A percentile compares a stretch with the other conserved stretches of the same genome.
phyloP scores from a whole-genome alignment of 2,329 filamentous ascomycete genomes.

The Botrytis byssoidea region DNA sequence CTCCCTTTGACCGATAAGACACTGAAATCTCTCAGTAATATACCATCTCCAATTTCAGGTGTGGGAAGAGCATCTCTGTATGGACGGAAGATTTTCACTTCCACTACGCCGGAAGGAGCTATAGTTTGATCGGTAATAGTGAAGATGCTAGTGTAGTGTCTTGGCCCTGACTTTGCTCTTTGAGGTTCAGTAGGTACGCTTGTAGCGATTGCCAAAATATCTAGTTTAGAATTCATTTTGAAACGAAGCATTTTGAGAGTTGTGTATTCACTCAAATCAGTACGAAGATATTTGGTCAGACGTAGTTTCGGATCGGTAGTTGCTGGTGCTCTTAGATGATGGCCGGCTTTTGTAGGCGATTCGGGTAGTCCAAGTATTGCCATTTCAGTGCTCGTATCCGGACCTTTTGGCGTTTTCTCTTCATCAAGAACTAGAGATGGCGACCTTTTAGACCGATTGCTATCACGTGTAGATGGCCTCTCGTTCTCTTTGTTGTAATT shows the following conservation, averaged over 20 bases:
- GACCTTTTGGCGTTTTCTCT: constrained; percentile 28
- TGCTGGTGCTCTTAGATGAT: constrained; percentile 28
- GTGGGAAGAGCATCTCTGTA: constrained; percentile 57
- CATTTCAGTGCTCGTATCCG: constrained; percentile 38
- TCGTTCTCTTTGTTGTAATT: constrained; percentile 13
- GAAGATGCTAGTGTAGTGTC: constrained; percentile 60
- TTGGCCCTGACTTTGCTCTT: constrained; percentile 56
- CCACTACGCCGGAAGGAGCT: constrained; percentile 49
- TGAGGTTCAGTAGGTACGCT: constrained; percentile 50
- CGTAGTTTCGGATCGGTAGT: constrained; percentile 32
- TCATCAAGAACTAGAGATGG: constrained; percentile 31
- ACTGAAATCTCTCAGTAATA: constrained; percentile 57
- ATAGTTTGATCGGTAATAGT: constrained; percentile 56
- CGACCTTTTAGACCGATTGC: constrained; percentile 7
- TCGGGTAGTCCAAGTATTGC: constrained; percentile 28
- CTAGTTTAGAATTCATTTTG: constrained; percentile 49
- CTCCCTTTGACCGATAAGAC: constrained; percentile 53
- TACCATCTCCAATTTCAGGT: constrained; percentile 55
- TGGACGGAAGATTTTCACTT: constrained; percentile 58
- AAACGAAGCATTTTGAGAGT: constrained; percentile 53
- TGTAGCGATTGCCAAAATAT: constrained; percentile 56
- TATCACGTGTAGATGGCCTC: neutral
- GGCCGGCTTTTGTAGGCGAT: constrained; percentile 31
- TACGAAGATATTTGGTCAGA: constrained; percentile 34
- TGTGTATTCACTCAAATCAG: constrained; percentile 52